Base-by-base conservation (phyloP, 257 asterid genomes). In the Solanum paucissectum region DNA sequence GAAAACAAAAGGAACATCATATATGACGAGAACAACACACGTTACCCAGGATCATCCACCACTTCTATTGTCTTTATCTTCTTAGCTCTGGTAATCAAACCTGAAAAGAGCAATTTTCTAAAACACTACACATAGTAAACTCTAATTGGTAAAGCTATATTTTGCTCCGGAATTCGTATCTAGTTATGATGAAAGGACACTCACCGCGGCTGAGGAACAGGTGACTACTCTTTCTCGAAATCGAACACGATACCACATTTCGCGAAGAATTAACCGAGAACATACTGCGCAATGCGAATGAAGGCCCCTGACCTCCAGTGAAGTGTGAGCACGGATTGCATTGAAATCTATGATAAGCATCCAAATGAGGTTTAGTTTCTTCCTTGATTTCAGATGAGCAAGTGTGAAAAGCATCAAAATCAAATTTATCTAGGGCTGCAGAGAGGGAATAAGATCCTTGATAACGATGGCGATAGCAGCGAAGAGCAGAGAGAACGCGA, bases 1-100 rank as follows among this genome's bases (percentile, higher is more conserved):
- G 18, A 6, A 27, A 29, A 82, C 9, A 49, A 52, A 81, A 81
- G 42, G 29, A 82, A 16, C 68, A 46, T 44, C 27, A 79, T 79
- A 27, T 44, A 79, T 79, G 42, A 82, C 6, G 85, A 29, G 42
- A 82, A 49, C 85, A 81, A 49, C 40, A 49, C 69, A 49, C 69
- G 90, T 91, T 90, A 97, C 99, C 99, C 95, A 89, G 95, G 98
- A 91, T 94, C 98, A n/a, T 88, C 93, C 69, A 91, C 93, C 69
- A 91, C 93, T 46, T 94, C 92, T 82, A 90, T 87, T 86, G 90
- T 90, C 74, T 92, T 86, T 86, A 90, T 92, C 89, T 72, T 86
- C 52, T 97, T 97, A 85, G 98, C 92, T 89, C 98, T 93, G 29
- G 97, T 95, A 46, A 97, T 44, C 64, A 93, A 90, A 84, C 95